phyloP scores from a whole-genome alignment of 2,329 filamentous ascomycete species.

The Tympanopsis confertula region DNA sequence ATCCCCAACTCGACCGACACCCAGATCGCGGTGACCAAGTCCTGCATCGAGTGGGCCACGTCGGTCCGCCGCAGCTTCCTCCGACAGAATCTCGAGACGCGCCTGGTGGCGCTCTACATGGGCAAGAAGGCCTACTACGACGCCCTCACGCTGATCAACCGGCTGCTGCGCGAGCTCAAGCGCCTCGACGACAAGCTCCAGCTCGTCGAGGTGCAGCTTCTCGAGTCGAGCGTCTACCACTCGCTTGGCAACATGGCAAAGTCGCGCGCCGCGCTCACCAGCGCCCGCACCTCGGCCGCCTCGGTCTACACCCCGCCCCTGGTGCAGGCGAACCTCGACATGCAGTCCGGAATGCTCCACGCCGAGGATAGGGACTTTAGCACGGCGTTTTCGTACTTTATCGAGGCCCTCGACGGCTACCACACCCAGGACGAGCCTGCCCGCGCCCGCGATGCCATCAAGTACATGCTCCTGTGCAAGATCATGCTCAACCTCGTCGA shows the following conservation, averaged over 20 bases:
- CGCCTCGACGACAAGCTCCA: conserved; percentile 97
- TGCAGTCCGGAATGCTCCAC: conserved; percentile 98
- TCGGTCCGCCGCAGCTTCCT: conserved; percentile 90
- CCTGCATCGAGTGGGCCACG: conserved; percentile 98
- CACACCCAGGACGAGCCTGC: conserved; percentile 77
- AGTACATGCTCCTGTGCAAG: conserved; percentile 99
- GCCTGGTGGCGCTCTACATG: conserved; percentile 89
- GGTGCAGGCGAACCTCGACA: conserved; percentile 90
- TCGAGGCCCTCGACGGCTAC: conserved; percentile 95
- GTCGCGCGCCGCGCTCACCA: conserved; percentile 85
- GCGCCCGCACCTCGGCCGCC: conserved; percentile 85
- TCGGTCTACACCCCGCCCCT: conserved; percentile 95
- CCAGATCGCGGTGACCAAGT: conserved; percentile 91
- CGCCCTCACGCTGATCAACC: conserved; percentile 90
- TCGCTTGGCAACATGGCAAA: conserved; percentile 93
- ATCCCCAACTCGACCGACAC: conserved; percentile 91
- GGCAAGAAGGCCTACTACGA: conserved; percentile 97
- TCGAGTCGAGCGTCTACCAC: conserved; percentile 95
- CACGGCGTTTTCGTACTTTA: conserved; percentile 97
- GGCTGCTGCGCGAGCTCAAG: conserved; percentile 89
- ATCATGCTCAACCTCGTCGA: conserved; percentile 97
- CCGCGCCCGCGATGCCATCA: conserved; percentile 89
- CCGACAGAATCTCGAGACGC: conserved; percentile 93
- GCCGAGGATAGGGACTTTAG: conserved; percentile 99
- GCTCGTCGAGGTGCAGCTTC: conserved; percentile 90